phyloP scores from a whole-genome alignment of 805 yeast species.

The Spathaspora arborariae region DNA sequence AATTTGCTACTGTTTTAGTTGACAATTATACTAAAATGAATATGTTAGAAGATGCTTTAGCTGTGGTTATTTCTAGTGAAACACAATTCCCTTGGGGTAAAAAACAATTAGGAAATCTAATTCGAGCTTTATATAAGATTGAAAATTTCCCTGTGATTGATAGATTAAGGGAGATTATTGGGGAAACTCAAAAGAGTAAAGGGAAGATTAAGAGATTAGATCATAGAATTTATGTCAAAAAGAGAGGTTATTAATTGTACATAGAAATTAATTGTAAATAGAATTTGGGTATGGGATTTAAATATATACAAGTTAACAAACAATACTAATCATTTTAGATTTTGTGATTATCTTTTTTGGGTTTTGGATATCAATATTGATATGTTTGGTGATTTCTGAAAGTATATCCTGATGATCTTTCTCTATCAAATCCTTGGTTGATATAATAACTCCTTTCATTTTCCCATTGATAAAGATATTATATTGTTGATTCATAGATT shows the following conservation, averaged over 20 bases:
- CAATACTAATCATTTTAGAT: conserved; percentile 45
- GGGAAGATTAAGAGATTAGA: conserved; percentile 38
- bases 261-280: not conserved
- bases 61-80: conserved; percentile 62
- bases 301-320: conserved; percentile 2
- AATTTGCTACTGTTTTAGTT: conserved; percentile 73
- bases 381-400: conserved; percentile 26
- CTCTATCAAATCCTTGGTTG: conserved; percentile 29
- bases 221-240: conserved; percentile 27
- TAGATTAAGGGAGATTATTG: conserved; percentile 31
- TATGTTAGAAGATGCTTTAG: conserved; percentile 63
- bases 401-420: conserved; percentile 33
- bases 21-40: conserved; percentile 52
- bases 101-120: conserved; percentile 28
- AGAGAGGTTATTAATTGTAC: conserved; percentile 24
- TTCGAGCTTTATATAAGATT: conserved; percentile 26
- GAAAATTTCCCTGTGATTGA: conserved; percentile 28
- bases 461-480: conserved; percentile 75
- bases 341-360: conserved; percentile 56
- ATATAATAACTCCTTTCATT: conserved; percentile 46
- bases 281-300: not conserved
- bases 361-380: conserved; percentile 37
- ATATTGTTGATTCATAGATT: conserved; percentile 38
- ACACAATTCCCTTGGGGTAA: conserved; percentile 69
- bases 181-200: conserved; percentile 33